Evolutionary conservation across 495 filamentous ascomycete genomes (phyloP).

Genomic region (Penicillium turbatum): DNA sequence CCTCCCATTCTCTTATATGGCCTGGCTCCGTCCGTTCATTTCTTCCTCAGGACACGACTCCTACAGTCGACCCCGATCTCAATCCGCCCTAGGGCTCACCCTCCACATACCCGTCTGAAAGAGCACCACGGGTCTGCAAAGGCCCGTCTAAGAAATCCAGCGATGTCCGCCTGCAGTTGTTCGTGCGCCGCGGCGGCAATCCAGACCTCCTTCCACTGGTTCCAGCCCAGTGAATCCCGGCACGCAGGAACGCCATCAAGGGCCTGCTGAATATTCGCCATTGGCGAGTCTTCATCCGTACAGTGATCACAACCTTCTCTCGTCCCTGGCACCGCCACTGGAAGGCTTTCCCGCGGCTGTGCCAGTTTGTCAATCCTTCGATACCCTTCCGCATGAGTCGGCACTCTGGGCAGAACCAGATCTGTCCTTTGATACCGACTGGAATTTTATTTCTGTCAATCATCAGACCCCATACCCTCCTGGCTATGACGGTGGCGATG

Average conservation of each 20-base stretch:
- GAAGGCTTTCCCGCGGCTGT: conserved; percentile 14
- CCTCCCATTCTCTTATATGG: conserved; percentile 9
- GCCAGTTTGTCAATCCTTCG: conserved; percentile 18
- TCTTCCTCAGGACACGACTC: conserved; percentile 27
- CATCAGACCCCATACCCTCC: conserved; percentile 9
- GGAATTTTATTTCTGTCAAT: conserved; percentile 22
- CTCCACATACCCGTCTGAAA: background rate
- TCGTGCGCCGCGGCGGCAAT: conserved; percentile 18
- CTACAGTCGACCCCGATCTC: conserved; percentile 9
- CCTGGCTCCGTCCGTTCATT: background rate
- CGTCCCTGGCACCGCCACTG: conserved; percentile 16
- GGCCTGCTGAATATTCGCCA: conserved; percentile 13
- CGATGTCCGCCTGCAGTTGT: conserved; percentile 24
- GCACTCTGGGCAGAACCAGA: conserved; percentile 25
- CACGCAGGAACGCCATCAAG: conserved; percentile 17
- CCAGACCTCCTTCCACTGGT: conserved; percentile 17
- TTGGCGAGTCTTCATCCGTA: conserved; percentile 12
- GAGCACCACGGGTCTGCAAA: conserved; percentile 28
- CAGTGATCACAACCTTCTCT: conserved; percentile 10
- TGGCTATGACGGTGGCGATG: conserved; percentile 13
- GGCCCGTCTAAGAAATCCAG: conserved; percentile 28
- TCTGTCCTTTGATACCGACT: conserved; percentile 27
- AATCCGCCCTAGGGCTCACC: conserved; percentile 1
- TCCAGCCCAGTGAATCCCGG: conserved; percentile 17
- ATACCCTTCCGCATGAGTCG: conserved; percentile 20